Conservation (phyloP, 345 rosid genomes). For the Hirschfeldia incana region DNA sequence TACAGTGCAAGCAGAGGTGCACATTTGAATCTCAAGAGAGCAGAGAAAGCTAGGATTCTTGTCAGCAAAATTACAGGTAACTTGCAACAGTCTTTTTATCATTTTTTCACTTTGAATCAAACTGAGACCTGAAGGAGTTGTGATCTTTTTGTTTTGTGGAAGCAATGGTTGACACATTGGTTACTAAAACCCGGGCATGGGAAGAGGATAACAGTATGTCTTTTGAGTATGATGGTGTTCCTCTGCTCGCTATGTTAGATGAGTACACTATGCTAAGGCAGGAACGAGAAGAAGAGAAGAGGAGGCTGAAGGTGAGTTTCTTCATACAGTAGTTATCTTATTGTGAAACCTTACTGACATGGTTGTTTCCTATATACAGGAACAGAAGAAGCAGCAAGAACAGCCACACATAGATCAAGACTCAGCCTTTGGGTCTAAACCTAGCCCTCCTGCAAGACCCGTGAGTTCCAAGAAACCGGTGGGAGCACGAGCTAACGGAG, state of each 20-base stretch:
- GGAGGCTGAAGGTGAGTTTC: conserved; percentile 62
- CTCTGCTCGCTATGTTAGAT: conserved; percentile 93
- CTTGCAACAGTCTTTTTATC: not conserved
- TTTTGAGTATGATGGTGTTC: conserved; percentile 87
- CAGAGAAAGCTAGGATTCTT: conserved; percentile 84
- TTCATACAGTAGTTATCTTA: not conserved
- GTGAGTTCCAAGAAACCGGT: conserved; percentile 60
- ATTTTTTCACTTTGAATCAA: not conserved
- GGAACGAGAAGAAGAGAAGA: conserved; percentile 95
- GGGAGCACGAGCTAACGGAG: conserved; percentile 72
- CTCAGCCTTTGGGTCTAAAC: conserved; percentile 58
- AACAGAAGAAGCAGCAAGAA: conserved; percentile 85
- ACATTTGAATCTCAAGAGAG: conserved; percentile 97
- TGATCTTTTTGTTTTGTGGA: conserved; percentile 33
- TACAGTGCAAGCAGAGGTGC: conserved; percentile 97
- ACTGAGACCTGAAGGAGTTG: conserved; percentile 4
- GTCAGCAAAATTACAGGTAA: conserved; percentile 95
- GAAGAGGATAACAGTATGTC: conserved; percentile 69
- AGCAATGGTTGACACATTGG: conserved; percentile 84
- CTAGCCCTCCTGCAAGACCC: conserved; percentile 92
- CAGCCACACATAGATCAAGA: conserved; percentile 85
- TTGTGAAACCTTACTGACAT: not conserved
- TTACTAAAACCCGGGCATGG: conserved; percentile 84
- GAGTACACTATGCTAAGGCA: conserved; percentile 93
- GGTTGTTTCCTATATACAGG: conserved; percentile 39